A percentile compares a stretch with the other conserved stretches of the same genome.
These are phyloP conservation scores for Agrocybe praecox DNA, from an alignment of 768 basidiomycete genomes.

Conservation along the genomic window DNA sequence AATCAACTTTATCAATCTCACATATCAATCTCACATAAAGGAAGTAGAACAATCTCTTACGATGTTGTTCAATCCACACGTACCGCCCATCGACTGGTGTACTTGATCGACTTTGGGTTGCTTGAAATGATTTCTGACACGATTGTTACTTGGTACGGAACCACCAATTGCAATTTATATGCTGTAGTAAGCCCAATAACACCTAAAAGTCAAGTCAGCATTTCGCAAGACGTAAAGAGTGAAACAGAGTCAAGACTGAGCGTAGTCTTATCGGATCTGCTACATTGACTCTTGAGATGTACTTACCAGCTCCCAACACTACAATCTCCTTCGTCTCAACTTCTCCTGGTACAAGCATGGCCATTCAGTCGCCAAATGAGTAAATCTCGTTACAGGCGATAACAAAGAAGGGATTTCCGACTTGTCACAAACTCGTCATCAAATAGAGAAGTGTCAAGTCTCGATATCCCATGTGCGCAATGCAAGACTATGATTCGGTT, in stretches of 20 bases:
- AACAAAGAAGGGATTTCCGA: neutral
- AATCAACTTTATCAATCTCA: neutral
- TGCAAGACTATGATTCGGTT: neutral
- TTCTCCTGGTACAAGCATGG: neutral
- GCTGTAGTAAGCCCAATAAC: slow-evolving; percentile 82
- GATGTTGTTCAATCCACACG: slow-evolving; percentile 44
- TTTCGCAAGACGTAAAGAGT: neutral
- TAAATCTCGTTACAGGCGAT: neutral
- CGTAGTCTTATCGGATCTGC: neutral
- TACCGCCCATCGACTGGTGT: slow-evolving; percentile 85
- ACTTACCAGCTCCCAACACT: slow-evolving; percentile 42
- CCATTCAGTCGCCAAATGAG: neutral
- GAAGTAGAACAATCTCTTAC: slow-evolving; percentile 33
- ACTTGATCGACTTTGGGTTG: slow-evolving; percentile 72
- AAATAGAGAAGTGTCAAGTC: neutral
- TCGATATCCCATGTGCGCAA: neutral
- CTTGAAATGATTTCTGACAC: slow-evolving; percentile 73
- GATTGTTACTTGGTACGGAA: slow-evolving; percentile 64
- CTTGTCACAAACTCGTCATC: neutral
- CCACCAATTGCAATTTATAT: slow-evolving; percentile 64
- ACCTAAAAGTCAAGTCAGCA: slow-evolving; percentile 40
- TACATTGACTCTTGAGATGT: neutral
- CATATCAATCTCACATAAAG: neutral
- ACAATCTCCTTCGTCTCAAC: slow-evolving; percentile 27
- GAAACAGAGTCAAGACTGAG: too few relatives aligned